These are phyloP conservation scores for Gloeostereum incarnatum DNA, from an alignment of 768 basidiomycete species.

Conservation along the genomic window DNA sequence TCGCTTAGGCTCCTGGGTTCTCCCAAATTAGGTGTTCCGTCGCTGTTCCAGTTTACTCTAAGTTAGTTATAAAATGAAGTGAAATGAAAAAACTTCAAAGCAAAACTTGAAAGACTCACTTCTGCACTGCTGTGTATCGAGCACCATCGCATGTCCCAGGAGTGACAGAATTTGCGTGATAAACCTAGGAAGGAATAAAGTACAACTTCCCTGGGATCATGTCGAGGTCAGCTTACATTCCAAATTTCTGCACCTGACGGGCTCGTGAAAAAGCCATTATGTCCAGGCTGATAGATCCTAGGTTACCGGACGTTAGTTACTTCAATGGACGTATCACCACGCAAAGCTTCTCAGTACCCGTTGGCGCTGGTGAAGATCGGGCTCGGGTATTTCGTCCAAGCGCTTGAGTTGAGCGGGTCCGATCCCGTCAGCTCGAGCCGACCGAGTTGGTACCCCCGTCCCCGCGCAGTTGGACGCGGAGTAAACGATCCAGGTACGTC, in stretches of 20 bases:
- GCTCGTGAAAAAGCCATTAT: slow-evolving; percentile 25
- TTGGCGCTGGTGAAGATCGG: slow-evolving; percentile 21
- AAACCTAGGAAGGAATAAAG: neutral
- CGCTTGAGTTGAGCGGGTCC: slow-evolving; percentile 18
- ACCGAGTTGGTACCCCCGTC: slow-evolving; percentile 20
- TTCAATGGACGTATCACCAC: neutral
- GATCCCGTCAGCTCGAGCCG: slow-evolving; percentile 20
- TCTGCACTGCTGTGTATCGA: slow-evolving; percentile 5
- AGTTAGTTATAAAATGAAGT: too few relatives aligned
- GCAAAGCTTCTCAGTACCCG: slow-evolving; percentile 12
- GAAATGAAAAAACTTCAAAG: too few relatives aligned
- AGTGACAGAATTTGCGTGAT: neutral
- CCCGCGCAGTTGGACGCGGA: slow-evolving; percentile 23
- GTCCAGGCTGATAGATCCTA: slow-evolving; percentile 19
- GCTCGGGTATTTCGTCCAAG: slow-evolving; percentile 20
- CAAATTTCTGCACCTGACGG: slow-evolving; percentile 15
- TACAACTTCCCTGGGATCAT: neutral
- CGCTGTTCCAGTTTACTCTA: too few relatives aligned
- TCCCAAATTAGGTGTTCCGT: too few relatives aligned
- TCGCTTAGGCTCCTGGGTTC: too few relatives aligned
- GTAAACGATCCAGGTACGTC: slow-evolving; percentile 20
- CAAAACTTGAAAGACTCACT: too few relatives aligned
- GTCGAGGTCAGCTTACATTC: slow-evolving; percentile 10
- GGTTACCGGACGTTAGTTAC: neutral
- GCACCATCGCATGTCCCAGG: slow-evolving; percentile 5